phyloP scores from a whole-genome alignment of 2,329 filamentous ascomycete species.

The Diplocarpon mali region DNA sequence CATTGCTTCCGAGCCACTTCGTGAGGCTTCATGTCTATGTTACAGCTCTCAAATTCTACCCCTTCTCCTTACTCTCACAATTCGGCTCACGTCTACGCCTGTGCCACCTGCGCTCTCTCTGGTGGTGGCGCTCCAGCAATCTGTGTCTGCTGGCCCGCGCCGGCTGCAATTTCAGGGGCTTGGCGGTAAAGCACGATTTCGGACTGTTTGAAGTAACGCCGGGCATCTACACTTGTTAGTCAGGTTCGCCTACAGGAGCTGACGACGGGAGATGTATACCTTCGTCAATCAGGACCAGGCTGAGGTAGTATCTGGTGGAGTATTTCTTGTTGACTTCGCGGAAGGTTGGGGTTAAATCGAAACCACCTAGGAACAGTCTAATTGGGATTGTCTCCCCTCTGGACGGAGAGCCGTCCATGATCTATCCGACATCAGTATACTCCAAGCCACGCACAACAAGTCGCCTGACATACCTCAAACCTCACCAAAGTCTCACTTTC shows the following conservation, averaged over 20 bases:
- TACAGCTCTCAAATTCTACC: constrained; percentile 16
- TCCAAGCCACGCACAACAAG: background rate
- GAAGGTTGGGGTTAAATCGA: constrained; percentile 96
- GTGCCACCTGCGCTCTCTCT: constrained; percentile 18
- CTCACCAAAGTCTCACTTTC: constrained; percentile 96
- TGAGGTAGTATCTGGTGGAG: constrained; percentile 94
- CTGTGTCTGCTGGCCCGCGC: constrained; percentile 26
- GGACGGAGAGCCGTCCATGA: constrained; percentile 99
- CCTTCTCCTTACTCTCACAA: constrained; percentile 7
- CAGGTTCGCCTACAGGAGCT: constrained; percentile 6
- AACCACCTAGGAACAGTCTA: constrained; percentile 89
- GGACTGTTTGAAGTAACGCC: constrained; percentile 97
- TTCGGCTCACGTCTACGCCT: constrained; percentile 6
- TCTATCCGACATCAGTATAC: constrained; percentile 37
- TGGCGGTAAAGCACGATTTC: constrained; percentile 96
- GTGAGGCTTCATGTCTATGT: constrained; percentile 14
- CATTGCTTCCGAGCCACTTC: background rate
- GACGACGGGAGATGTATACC: constrained; percentile 36
- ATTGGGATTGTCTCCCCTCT: constrained; percentile 91
- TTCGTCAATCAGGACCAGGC: constrained; percentile 90
- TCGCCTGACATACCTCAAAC: constrained; percentile 58
- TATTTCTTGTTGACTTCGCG: constrained; percentile 99
- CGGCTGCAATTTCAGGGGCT: constrained; percentile 42
- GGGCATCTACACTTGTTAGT: constrained; percentile 54
- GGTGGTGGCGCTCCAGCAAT: constrained; percentile 27